Evolutionary conservation across 768 basidiomycete genomes (phyloP).

Genomic region (Tricholoma sp.): DNA sequence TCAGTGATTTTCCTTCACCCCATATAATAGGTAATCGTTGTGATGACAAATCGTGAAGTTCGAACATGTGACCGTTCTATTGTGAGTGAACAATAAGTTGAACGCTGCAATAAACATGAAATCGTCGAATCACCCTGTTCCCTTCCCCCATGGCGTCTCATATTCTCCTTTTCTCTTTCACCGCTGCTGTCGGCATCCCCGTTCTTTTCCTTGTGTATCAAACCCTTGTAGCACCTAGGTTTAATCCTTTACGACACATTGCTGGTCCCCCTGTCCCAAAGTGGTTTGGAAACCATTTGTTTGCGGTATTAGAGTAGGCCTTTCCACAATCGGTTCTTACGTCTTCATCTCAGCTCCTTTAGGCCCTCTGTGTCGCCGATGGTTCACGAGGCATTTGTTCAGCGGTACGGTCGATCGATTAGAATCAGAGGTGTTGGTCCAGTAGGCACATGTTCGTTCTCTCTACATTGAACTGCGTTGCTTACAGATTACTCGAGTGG

Average conservation of each 20-base stretch:
- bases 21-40: slow-evolving; percentile 12
- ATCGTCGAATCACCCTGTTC: background rate
- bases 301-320: slow-evolving; percentile 53
- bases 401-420: slow-evolving; percentile 64
- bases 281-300: slow-evolving; percentile 51
- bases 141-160: slow-evolving; percentile 8
- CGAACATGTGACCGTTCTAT: background rate
- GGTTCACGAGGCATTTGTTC: slow-evolving; percentile 47
- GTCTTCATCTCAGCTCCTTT: slow-evolving; percentile 1
- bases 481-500: slow-evolving; percentile 41
- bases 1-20: slow-evolving; percentile 44
- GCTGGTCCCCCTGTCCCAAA: slow-evolving; percentile 54
- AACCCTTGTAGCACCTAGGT: slow-evolving; percentile 26
- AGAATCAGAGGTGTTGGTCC: slow-evolving; percentile 64
- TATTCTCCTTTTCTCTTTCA: slow-evolving; percentile 6
- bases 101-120: background rate
- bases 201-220: slow-evolving; percentile 25
- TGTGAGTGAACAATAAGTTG: background rate
- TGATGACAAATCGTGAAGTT: too few relatives aligned
- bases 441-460: slow-evolving; percentile 40
- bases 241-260: slow-evolving; percentile 47
- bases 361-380: slow-evolving; percentile 50
- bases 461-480: background rate
- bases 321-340: background rate
- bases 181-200: slow-evolving; percentile 2